Evolutionary conservation across 441 rosid species (phyloP), one percentile per base, ranked within the genome.

Genomic region (Adansonia rubrostipa): DNA sequence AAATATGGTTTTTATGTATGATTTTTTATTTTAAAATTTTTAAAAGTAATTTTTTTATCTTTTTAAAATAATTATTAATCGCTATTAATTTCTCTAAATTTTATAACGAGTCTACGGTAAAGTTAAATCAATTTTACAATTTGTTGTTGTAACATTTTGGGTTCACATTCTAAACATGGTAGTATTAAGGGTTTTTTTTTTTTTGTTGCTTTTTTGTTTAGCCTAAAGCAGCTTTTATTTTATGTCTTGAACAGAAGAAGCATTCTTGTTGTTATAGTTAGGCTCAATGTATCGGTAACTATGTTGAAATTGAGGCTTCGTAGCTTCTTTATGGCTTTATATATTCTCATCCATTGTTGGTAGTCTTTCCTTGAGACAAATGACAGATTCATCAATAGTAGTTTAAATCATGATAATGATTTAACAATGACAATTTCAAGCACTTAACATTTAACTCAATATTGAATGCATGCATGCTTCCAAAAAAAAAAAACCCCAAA

Each of bases 281-380:
- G 53, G 53, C 4, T 6, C 81, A 81, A 84, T 79, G 82, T 22
- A 81, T 71, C 82, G 71, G n/a, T 13, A 6, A 19, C 10, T 33
- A 40, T 69, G 36, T 3, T 42, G 48, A 44, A 17, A 20, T 36
- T 45, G n/a, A 40, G 64, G 62, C 70, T 73, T 47, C 0, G 1
- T 48, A 50, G 15, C 19, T 71, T 71, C 24, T 15, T 71, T 24
- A 15, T 70, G 17, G 11, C 73, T 70, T 11, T 44, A 44, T 42
- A 42, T 50, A 50, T 50, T 50, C 14, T 48, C 17, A 24, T 13
- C 58, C 42, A 7, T 53, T 48, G 19, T 44, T 11, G 9, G 5
- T 20, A 8, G 9, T 19, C 73, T 5, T 17, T 47, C 24, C n/a
- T 17, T n/a, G 0, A 6, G 5, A 20, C 47, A 8, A 48, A 20